Evolutionary conservation across 2,329 filamentous ascomycete genomes (phyloP).

Genomic region (Didymella arachidicola): DNA sequence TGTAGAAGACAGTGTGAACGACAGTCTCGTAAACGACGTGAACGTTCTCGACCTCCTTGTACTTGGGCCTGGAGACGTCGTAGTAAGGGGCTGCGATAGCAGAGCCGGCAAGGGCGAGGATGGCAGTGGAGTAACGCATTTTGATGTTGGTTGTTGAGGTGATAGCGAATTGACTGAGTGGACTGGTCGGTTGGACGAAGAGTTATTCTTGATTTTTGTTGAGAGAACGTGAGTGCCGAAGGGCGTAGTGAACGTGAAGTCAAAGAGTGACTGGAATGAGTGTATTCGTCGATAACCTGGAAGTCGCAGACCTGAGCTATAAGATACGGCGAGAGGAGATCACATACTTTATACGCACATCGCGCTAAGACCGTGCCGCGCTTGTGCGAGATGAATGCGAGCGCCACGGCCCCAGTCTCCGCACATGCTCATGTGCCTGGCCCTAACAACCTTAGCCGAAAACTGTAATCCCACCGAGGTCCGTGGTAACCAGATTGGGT

Average conservation of each 20-base stretch:
- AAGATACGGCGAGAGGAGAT: conserved; percentile 29
- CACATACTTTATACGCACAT: conserved; percentile 38
- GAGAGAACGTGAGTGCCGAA: conserved; percentile 38
- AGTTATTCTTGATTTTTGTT: conserved; percentile 21
- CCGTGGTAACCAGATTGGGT: conserved; percentile 32
- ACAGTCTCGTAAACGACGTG: conserved; percentile 41
- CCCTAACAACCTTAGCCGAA: conserved; percentile 31
- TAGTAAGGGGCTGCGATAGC: conserved; percentile 32
- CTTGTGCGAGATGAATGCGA: conserved; percentile 38
- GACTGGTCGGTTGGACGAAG: conserved; percentile 30
- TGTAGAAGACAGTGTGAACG: conserved; percentile 37
- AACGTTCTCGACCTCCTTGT: conserved; percentile 30
- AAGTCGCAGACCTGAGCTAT: conserved; percentile 46
- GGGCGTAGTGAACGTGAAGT: conserved; percentile 44
- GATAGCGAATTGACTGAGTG: conserved; percentile 20
- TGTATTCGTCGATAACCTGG: conserved; percentile 41
- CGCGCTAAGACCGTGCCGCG: conserved; percentile 23
- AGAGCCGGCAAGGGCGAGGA: conserved; percentile 45
- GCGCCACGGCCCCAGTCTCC: conserved; percentile 37
- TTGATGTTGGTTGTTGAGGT: conserved; percentile 29
- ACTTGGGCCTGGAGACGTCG: conserved; percentile 16
- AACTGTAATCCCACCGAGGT: conserved; percentile 24
- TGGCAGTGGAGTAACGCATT: conserved; percentile 39
- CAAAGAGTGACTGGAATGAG: conserved; percentile 43
- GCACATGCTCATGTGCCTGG: conserved; percentile 37